Conservation (phyloP, 768 basidiomycete genomes). For the Omphalotus guepiniiformis region DNA sequence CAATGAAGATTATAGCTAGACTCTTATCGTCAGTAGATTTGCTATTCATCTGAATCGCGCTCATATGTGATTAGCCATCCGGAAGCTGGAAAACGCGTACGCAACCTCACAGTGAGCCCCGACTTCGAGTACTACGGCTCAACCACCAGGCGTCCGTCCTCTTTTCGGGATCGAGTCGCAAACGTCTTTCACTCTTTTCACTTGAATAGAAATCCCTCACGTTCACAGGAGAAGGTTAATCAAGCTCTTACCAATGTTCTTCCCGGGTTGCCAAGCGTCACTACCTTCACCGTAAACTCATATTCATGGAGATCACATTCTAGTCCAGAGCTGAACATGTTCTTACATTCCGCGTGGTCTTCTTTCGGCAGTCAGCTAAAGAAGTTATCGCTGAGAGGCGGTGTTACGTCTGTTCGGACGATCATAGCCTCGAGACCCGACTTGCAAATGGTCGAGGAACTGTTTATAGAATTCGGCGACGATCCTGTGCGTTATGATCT, state of each 20-base stretch:
- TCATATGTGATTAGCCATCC: slow-evolving; percentile 15
- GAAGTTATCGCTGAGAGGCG: slow-evolving; percentile 32
- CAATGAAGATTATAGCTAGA: slow-evolving; percentile 14
- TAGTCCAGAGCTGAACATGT: slow-evolving; percentile 23
- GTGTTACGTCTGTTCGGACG: slow-evolving; percentile 30
- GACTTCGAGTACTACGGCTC: slow-evolving; percentile 9
- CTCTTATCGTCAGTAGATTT: slow-evolving; percentile 10
- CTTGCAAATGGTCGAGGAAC: slow-evolving; percentile 26
- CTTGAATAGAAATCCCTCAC: slow-evolving; percentile 8
- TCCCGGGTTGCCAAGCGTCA: slow-evolving; percentile 28
- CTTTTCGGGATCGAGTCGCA: slow-evolving; percentile 6
- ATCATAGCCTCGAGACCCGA: slow-evolving; percentile 29
- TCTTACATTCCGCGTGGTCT: slow-evolving; percentile 35
- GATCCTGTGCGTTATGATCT: slow-evolving; percentile 19
- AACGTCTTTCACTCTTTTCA: slow-evolving; percentile 11
- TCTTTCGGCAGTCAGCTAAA: slow-evolving; percentile 34
- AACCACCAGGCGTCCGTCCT: background rate
- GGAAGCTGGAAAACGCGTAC: slow-evolving; percentile 21
- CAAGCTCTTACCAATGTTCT: slow-evolving; percentile 25
- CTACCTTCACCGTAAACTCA: slow-evolving; percentile 34
- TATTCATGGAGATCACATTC: slow-evolving; percentile 29
- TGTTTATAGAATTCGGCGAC: slow-evolving; percentile 37
- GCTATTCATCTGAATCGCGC: background rate
- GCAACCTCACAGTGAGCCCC: slow-evolving; percentile 13
- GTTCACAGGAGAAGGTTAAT: slow-evolving; percentile 23